A percentile compares a stretch with the other conserved stretches of the same genome.
Evolutionary conservation across 345 rosid species (phyloP).

Genomic region (Brassica rapa): DNA sequence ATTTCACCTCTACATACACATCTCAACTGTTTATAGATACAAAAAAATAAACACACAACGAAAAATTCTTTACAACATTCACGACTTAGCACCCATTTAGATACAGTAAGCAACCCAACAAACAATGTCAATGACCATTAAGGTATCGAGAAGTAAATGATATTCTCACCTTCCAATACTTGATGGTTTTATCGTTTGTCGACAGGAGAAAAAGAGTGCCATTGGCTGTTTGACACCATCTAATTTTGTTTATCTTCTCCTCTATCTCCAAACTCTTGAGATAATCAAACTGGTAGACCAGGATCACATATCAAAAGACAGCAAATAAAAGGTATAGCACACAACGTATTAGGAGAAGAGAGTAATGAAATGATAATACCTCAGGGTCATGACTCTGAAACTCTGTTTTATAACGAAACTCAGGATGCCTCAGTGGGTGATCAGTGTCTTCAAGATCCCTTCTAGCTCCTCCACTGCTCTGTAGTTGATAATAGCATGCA

Average conservation of each 20-base stretch:
- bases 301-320: slow-evolving; percentile 18
- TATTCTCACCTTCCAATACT: slow-evolving; percentile 82
- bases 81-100: background rate
- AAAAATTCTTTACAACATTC: background rate
- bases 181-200: slow-evolving; percentile 55
- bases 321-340: background rate
- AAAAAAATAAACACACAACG: background rate
- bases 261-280: slow-evolving; percentile 98
- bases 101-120: slow-evolving; percentile 9
- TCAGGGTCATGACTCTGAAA: slow-evolving; percentile 98
- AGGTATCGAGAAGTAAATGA: background rate
- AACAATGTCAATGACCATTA: slow-evolving; percentile 5
- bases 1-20: slow-evolving; percentile 1
- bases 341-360: background rate
- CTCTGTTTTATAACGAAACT: slow-evolving; percentile 88
- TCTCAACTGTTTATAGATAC: slow-evolving; percentile 6
- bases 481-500: slow-evolving; percentile 34
- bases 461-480: slow-evolving; percentile 67
- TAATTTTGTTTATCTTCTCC: slow-evolving; percentile 94
- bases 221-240: slow-evolving; percentile 93
- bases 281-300: slow-evolving; percentile 75
- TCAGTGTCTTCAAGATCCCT: slow-evolving; percentile 75
- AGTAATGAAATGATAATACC: slow-evolving; percentile 46
- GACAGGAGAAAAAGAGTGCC: slow-evolving; percentile 86
- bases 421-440: slow-evolving; percentile 65